Evolutionary conservation across 495 filamentous ascomycete species (phyloP), one percentile per base, ranked within the genome.

Genomic region (Astrocystis sublimbata): DNA sequence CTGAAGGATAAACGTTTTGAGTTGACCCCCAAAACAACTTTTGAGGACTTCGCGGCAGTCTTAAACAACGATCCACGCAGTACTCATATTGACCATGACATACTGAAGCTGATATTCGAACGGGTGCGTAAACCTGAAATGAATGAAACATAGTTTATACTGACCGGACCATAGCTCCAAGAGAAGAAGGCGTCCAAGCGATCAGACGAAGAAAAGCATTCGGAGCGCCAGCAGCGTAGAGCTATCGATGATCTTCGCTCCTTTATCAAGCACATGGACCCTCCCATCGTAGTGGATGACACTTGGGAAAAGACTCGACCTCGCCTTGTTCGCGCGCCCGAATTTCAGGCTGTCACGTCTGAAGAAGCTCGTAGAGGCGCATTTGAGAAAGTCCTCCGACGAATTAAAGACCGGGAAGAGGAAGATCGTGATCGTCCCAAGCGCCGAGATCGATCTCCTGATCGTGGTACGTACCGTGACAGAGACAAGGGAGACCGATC

Each of bases 381-480:
- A 10, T 98, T 97, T 70, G 96, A 97, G 30, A 99, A 98, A 75
- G 83, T 92, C 66, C 87, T 97, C 60, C 89, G 92, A 40, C 92
- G 94, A 54, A 76, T 97, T 5, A 89, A 88, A 67, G 94, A 98
- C 70, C 92, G 93, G 72, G 91, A 96, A 51, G 93, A 97, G 53
- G 92, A 96, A 60, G 93, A 96, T 54, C 87, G 83, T 54, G 90
- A 93, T 21, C 88, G 89, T 54, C 81, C 81, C 41, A 83, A 86
- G 40, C 82, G 83, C 23, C 82, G 83, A 40, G 87, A 92, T 21
- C 83, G 88, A 61, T 62, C 60, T 26, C 71, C 79, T 54, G 87
- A 92, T 58, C 83, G 85, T 64, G 81, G 83, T 61, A 78, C 81
- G 58, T 81, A 83, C 23, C 74, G 83, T 65, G 87, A 86, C 60